Percentiles rank a stretch among this genome's conserved stretches.
Evolutionary conservation across 257 asterid genomes (phyloP).

Genomic region (Petrea volubilis): DNA sequence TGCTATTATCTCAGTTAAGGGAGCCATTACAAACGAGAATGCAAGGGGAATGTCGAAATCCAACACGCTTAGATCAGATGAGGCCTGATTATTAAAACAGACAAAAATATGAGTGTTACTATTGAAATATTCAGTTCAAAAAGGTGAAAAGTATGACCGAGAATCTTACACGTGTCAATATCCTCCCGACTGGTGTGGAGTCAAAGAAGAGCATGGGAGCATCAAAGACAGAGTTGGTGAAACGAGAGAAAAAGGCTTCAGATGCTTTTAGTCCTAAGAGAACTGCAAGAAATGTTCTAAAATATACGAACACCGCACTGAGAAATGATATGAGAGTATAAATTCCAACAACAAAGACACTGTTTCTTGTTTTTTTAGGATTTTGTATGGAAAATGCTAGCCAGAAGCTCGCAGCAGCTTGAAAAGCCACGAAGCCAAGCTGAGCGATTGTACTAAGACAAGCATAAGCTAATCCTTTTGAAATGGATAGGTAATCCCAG

Average conservation of each 20-base stretch:
- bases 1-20: constrained; percentile 44
- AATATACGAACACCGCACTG: constrained; percentile 51
- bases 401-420: constrained; percentile 83
- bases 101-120: background rate
- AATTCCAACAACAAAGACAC: constrained; percentile 40
- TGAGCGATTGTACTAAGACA: constrained; percentile 29
- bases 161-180: constrained; percentile 64
- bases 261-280: constrained; percentile 73
- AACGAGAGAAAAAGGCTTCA: constrained; percentile 55
- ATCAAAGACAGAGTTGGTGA: constrained; percentile 54
- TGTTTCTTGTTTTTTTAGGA: constrained; percentile 38
- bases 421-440: constrained; percentile 51
- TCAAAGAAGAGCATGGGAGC: constrained; percentile 89
- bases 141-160: background rate
- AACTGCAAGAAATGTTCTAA: constrained; percentile 53
- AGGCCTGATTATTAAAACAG: constrained; percentile 47
- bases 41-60: constrained; percentile 69
- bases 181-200: constrained; percentile 84
- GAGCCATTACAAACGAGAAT: constrained; percentile 40
- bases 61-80: constrained; percentile 69
- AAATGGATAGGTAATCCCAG: constrained; percentile 44
- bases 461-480: constrained; percentile 43
- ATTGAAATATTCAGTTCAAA: background rate
- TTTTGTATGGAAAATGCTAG: constrained; percentile 56
- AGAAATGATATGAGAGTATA: constrained; percentile 47